These are phyloP conservation scores for Paramyrothecium roridum DNA, from an alignment of 2,329 filamentous ascomycete species.

Conservation along the genomic window DNA sequence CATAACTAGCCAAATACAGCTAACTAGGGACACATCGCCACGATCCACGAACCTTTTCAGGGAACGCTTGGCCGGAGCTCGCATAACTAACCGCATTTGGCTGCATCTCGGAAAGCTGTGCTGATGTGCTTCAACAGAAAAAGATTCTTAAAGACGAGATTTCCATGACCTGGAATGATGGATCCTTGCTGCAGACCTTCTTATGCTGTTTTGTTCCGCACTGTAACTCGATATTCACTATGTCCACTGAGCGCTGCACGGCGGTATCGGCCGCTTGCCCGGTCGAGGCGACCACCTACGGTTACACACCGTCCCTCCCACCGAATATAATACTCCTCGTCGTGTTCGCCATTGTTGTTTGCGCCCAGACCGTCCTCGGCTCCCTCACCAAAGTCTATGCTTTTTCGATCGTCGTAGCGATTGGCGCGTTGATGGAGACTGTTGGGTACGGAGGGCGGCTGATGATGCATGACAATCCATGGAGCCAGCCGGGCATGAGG, in stretches of 20 bases:
- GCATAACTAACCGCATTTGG: background rate
- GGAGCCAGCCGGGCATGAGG: conserved; percentile 33
- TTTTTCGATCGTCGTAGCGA: conserved; percentile 27
- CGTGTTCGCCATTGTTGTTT: conserved; percentile 27
- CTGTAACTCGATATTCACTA: background rate
- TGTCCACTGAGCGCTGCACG: conserved; percentile 6
- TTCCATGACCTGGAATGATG: background rate
- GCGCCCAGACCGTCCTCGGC: conserved; percentile 28
- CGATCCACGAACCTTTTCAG: background rate
- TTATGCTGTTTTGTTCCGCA: background rate
- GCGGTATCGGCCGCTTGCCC: conserved; percentile 16
- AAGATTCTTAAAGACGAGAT: background rate
- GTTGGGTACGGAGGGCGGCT: conserved; percentile 38
- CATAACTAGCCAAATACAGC: background rate
- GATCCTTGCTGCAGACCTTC: too few species aligned
- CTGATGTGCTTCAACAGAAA: background rate
- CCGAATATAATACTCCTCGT: conserved; percentile 27
- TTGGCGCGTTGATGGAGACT: conserved; percentile 35
- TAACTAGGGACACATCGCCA: background rate
- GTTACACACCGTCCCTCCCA: conserved; percentile 14
- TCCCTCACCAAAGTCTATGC: conserved; percentile 34
- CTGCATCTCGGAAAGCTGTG: background rate
- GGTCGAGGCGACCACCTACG: conserved; percentile 19
- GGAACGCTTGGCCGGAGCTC: background rate
- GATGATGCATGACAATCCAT: conserved; percentile 34